Evolutionary conservation across 2,329 filamentous ascomycete species (phyloP).

Genomic region (Penicillium nordicum): DNA sequence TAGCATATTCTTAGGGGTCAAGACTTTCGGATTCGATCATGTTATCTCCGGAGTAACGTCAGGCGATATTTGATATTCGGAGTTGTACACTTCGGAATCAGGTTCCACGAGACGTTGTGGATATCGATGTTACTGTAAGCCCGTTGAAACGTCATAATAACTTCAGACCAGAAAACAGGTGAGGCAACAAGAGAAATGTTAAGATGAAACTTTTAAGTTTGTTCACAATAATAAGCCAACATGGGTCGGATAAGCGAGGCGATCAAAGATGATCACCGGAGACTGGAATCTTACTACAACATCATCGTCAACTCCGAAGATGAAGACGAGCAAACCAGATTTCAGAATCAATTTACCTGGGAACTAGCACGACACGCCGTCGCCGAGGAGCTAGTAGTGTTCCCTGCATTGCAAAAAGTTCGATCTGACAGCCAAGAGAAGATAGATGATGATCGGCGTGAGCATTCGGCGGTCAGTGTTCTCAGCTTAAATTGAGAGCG

Average conservation of each 20-base stretch:
- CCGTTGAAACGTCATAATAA: constrained; percentile 4
- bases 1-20: no score
- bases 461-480: constrained; percentile 44
- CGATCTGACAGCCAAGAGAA: constrained; percentile 48
- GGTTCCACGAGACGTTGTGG: background rate
- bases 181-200: background rate
- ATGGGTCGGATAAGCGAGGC: constrained; percentile 34
- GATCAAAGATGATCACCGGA: constrained; percentile 44
- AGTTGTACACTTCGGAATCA: background rate
- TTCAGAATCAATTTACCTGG: constrained; percentile 53
- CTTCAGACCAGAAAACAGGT: background rate
- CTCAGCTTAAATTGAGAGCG: background rate
- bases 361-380: constrained; percentile 52
- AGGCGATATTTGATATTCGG: background rate
- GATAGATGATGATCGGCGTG: constrained; percentile 48
- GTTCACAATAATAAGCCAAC: background rate
- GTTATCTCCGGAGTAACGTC: background rate
- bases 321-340: constrained; percentile 44
- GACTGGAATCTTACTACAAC: constrained; percentile 44
- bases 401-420: constrained; percentile 53
- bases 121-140: background rate
- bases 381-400: constrained; percentile 53
- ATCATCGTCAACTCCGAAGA: constrained; percentile 43
- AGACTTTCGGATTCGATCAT: background rate
- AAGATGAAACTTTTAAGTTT: background rate